Evolutionary conservation across 768 basidiomycete species (phyloP).

Genomic region (Tephrocybe sp.): DNA sequence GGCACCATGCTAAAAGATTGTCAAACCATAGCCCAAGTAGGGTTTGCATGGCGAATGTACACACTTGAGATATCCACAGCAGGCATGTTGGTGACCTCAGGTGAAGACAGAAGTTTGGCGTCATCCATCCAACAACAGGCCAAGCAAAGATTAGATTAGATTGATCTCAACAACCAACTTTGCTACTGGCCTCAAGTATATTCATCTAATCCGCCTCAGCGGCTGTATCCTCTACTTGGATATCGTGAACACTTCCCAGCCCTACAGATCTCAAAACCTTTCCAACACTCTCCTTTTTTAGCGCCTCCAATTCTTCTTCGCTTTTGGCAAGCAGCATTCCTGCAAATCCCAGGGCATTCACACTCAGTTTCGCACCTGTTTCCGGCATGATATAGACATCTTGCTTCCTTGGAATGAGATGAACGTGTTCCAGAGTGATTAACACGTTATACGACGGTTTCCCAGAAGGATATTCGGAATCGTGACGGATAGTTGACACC

Average conservation of each 20-base stretch:
- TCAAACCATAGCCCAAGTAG: neutral
- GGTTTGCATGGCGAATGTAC: neutral
- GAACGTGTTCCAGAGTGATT: conserved; percentile 79
- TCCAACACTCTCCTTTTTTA: conserved; percentile 62
- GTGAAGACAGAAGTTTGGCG: neutral
- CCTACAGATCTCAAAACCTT: conserved; percentile 67
- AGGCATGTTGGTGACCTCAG: conserved; percentile 2
- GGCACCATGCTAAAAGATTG: neutral
- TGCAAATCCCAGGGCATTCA: conserved; percentile 89
- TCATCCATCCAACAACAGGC: conserved; percentile 4
- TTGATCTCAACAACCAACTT: neutral
- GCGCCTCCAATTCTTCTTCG: conserved; percentile 67
- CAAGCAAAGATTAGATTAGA: conserved; percentile 14
- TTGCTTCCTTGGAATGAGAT: conserved; percentile 75
- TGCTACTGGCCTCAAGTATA: neutral
- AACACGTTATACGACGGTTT: conserved; percentile 82
- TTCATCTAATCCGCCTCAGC: conserved; percentile 15
- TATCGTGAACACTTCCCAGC: conserved; percentile 64
- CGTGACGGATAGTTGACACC: conserved; percentile 71
- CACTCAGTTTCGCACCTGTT: conserved; percentile 58
- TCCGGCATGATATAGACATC: conserved; percentile 57
- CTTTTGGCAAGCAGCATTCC: conserved; percentile 90
- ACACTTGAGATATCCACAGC: conserved; percentile 4
- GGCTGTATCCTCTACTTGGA: conserved; percentile 52
- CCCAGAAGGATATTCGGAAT: conserved; percentile 59